These are phyloP conservation scores for Penicillium polonicum DNA, from an alignment of 2,329 filamentous ascomycete genomes.

Conservation along the genomic window DNA sequence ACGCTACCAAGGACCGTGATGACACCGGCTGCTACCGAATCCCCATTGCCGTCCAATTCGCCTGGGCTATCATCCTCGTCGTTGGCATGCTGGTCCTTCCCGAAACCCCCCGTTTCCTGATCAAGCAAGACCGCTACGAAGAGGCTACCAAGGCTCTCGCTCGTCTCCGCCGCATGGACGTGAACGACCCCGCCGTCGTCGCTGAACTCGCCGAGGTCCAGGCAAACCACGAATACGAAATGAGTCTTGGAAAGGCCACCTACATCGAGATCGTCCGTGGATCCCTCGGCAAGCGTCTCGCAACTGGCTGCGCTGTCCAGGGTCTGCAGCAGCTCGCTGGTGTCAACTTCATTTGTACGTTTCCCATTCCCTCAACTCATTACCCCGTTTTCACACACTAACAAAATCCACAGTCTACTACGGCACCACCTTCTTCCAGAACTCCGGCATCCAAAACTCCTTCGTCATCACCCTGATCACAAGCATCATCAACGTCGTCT, in stretches of 20 bases:
- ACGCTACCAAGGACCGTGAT: conserved; percentile 60
- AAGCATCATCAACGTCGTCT: conserved; percentile 47
- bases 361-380: no score
- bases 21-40: conserved; percentile 72
- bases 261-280: conserved; percentile 21
- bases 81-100: conserved; percentile 71
- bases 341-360: conserved; percentile 43
- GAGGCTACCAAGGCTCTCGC: conserved; percentile 61
- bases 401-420: conserved; percentile 30
- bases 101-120: conserved; percentile 78
- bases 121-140: conserved; percentile 70
- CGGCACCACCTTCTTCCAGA: conserved; percentile 40
- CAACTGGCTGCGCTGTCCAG: conserved; percentile 40
- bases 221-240: conserved; percentile 81
- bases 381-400: not conserved
- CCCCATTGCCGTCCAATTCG: conserved; percentile 73
- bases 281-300: conserved; percentile 36
- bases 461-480: conserved; percentile 50
- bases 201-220: conserved; percentile 78
- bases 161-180: conserved; percentile 67
- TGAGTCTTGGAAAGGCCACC: conserved; percentile 31
- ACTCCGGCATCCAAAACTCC: conserved; percentile 40
- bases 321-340: conserved; percentile 43
- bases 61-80: conserved; percentile 75
- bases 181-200: conserved; percentile 67